These are phyloP conservation scores for Ophiocordyceps sinensis DNA, from an alignment of 2,329 filamentous ascomycete genomes.

Conservation along the genomic window DNA sequence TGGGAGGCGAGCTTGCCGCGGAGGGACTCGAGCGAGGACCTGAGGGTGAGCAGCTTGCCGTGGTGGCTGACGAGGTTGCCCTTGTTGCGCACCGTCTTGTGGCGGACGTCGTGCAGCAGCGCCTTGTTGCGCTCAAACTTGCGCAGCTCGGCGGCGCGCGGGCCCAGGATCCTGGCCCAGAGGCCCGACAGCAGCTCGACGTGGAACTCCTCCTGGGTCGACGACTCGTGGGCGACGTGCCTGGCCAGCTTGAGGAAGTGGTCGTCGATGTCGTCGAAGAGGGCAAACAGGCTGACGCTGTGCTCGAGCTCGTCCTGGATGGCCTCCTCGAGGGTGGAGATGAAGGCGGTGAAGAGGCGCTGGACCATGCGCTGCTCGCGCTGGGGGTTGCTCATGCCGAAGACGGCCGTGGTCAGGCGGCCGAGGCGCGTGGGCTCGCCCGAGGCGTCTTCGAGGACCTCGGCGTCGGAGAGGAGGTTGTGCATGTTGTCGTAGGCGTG, in stretches of 20 bases:
- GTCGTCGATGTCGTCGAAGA: conserved; percentile 85
- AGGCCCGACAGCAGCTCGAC: conserved; percentile 69
- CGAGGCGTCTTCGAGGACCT: conserved; percentile 39
- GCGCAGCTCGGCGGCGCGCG: conserved; percentile 57
- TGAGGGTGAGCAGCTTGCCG: conserved; percentile 66
- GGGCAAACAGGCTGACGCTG: conserved; percentile 63
- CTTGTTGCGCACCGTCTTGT: conserved; percentile 78
- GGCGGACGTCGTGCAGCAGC: conserved; percentile 63
- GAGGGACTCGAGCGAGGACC: conserved; percentile 75
- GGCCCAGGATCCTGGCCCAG: conserved; percentile 74
- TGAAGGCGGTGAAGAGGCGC: conserved; percentile 71
- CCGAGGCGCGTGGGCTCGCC: conserved; percentile 54
- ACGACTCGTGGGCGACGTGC: conserved; percentile 70
- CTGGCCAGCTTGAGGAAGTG: conserved; percentile 83
- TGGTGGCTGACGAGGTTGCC: conserved; percentile 77
- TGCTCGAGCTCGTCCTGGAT: conserved; percentile 75
- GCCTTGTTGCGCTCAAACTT: conserved; percentile 88
- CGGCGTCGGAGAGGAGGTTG: conserved; percentile 53
- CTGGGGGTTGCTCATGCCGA: conserved; percentile 70
- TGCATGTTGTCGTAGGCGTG: conserved; percentile 74
- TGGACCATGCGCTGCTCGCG: conserved; percentile 68
- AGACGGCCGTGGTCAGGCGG: conserved; percentile 51
- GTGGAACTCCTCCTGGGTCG: conserved; percentile 66
- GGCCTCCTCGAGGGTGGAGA: conserved; percentile 75
- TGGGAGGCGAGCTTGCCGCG: conserved; percentile 73